phyloP scores from a whole-genome alignment of 768 basidiomycete genomes.

The Mrakia blollopis region DNA sequence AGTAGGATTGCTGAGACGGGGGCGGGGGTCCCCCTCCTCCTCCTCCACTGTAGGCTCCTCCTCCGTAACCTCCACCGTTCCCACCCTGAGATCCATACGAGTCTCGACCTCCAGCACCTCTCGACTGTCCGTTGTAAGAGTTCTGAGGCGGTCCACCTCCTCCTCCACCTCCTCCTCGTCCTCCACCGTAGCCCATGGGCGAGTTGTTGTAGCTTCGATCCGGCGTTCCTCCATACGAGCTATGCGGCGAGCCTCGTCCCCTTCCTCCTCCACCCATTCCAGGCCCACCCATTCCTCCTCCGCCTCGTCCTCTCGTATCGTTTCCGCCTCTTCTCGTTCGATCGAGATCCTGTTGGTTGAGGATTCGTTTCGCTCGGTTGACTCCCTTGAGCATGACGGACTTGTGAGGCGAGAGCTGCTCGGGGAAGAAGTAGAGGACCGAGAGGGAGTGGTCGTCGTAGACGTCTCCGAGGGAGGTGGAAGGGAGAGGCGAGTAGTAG shows the following conservation, averaged over 20 bases:
- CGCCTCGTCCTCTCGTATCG: conserved; percentile 35
- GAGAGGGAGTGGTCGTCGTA: conserved; percentile 81
- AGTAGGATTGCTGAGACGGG: conserved; percentile 11
- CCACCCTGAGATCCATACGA: conserved; percentile 18
- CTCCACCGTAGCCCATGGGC: conserved; percentile 25
- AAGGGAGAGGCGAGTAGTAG: conserved; percentile 66
- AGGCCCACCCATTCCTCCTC: conserved; percentile 33
- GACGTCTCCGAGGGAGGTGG: conserved; percentile 65
- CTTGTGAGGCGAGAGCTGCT: conserved; percentile 75
- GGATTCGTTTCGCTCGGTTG: conserved; percentile 54
- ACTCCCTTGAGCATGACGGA: conserved; percentile 75
- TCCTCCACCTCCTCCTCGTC: conserved; percentile 42
- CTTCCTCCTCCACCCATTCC: conserved; percentile 24
- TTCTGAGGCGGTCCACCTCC: conserved; percentile 33
- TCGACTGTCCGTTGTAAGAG: conserved; percentile 16
- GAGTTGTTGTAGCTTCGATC: conserved; percentile 21
- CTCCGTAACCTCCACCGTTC: background rate
- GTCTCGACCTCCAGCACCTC: conserved; percentile 18
- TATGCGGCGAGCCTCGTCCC: conserved; percentile 10
- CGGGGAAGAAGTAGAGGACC: conserved; percentile 81
- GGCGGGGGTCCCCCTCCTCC: background rate
- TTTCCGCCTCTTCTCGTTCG: conserved; percentile 51
- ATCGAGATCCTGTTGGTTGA: conserved; percentile 69
- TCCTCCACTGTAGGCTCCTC: conserved; percentile 6
- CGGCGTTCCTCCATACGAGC: conserved; percentile 12